phyloP scores from a whole-genome alignment of 352 stramenopile species.

The Stramenopiles sp. region DNA sequence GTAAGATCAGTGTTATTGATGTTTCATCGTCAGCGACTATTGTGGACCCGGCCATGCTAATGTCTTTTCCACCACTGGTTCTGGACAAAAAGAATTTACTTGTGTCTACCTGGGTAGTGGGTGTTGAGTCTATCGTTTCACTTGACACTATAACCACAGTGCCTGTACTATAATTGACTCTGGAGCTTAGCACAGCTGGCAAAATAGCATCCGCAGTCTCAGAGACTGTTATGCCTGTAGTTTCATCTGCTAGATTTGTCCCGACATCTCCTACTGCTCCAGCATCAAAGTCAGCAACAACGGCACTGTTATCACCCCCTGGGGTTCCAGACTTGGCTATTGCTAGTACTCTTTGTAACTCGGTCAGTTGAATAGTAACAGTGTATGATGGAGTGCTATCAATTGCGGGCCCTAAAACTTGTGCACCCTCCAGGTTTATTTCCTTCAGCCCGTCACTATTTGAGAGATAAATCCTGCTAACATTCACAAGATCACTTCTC shows the following conservation, averaged over 20 bases:
- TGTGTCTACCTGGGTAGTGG: too few species aligned
- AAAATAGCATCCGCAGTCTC: neutral
- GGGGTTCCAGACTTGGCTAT: neutral
- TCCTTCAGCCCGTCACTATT: too few species aligned
- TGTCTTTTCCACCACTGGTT: neutral
- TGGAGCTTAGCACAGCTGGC: neutral
- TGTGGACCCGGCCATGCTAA: neutral
- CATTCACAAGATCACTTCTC: too few species aligned
- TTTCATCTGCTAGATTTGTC: neutral
- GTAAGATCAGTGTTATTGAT: neutral
- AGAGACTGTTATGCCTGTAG: neutral
- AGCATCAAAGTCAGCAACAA: neutral
- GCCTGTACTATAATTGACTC: neutral
- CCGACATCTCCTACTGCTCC: neutral
- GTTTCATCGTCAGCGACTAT: neutral
- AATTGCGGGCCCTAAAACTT: too few species aligned
- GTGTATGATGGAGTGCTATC: too few species aligned
- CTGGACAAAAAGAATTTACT: neutral
- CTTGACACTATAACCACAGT: neutral
- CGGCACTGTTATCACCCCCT: neutral
- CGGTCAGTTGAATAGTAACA: too few species aligned
- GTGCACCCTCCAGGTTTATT: too few species aligned
- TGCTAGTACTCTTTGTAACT: neutral
- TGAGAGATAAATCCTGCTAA: too few species aligned
- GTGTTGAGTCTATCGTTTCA: too few species aligned